Percentiles rank a stretch among this genome's conserved stretches.
Conservation (phyloP, 2,329 filamentous ascomycete genomes). For the Aspergillus fischeri region DNA sequence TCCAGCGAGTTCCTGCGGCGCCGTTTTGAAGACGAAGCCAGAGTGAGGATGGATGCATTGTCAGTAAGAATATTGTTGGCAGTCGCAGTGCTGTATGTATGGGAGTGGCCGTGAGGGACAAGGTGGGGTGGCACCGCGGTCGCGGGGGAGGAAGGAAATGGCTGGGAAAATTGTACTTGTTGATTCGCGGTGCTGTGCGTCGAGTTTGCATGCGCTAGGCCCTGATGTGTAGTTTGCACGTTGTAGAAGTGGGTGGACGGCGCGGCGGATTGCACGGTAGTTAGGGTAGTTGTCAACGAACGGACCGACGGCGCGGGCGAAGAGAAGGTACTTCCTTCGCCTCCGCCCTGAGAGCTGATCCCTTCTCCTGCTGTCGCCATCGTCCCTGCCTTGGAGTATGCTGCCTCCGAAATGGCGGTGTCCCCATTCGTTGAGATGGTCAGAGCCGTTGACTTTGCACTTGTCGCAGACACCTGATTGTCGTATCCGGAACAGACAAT, state of each 20-base stretch:
- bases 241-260: slow-evolving; percentile 47
- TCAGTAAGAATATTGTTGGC: slow-evolving; percentile 63
- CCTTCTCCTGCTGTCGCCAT: slow-evolving; percentile 60
- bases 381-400: slow-evolving; percentile 78
- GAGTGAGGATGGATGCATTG: slow-evolving; percentile 62
- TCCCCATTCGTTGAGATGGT: slow-evolving; percentile 83
- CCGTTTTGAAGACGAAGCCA: slow-evolving; percentile 62
- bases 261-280: slow-evolving; percentile 61
- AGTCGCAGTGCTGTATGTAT: slow-evolving; percentile 58
- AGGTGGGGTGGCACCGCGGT: slow-evolving; percentile 60
- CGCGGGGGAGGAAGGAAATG: slow-evolving; percentile 56
- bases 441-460: slow-evolving; percentile 69
- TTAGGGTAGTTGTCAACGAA: slow-evolving; percentile 62
- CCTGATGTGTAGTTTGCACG: slow-evolving; percentile 28
- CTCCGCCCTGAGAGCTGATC: slow-evolving; percentile 61
- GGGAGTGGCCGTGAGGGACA: slow-evolving; percentile 47
- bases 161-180: slow-evolving; percentile 55
- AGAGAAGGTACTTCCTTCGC: slow-evolving; percentile 63
- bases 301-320: slow-evolving; percentile 62
- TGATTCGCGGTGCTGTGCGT: slow-evolving; percentile 36
- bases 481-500: slow-evolving; percentile 59
- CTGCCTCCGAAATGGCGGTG: slow-evolving; percentile 67
- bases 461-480: slow-evolving; percentile 55
- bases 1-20: slow-evolving; percentile 61
- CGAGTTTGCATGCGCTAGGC: slow-evolving; percentile 31